These are phyloP conservation scores for Claviceps monticola DNA, from an alignment of 2,329 filamentous ascomycete species.

Conservation along the genomic window DNA sequence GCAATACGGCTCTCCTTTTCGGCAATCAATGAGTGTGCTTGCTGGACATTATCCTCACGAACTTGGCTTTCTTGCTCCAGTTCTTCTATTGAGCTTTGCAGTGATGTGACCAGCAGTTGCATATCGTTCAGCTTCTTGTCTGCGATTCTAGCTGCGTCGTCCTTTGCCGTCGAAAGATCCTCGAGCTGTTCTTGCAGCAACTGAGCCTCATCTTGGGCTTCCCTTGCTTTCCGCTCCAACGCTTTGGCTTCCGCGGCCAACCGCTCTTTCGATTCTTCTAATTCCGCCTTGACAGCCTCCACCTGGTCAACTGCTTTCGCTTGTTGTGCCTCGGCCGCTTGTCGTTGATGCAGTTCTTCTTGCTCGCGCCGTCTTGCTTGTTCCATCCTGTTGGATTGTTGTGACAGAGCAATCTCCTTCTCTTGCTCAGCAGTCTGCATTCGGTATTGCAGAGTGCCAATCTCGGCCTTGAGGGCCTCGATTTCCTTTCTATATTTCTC, in stretches of 20 bases:
- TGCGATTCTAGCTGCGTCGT: conserved; percentile 52
- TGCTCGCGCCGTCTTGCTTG: conserved; percentile 72
- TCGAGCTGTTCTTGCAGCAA: conserved; percentile 68
- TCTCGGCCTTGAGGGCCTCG: conserved; percentile 77
- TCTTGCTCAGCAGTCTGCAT: conserved; percentile 80
- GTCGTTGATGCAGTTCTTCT: conserved; percentile 60
- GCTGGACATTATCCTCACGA: conserved; percentile 42
- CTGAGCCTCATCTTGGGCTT: conserved; percentile 59
- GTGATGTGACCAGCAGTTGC: conserved; percentile 34
- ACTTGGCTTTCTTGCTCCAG: conserved; percentile 43
- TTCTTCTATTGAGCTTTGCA: conserved; percentile 38
- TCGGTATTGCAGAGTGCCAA: conserved; percentile 79
- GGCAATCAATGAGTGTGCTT: conserved; percentile 50
- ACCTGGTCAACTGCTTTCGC: conserved; percentile 34
- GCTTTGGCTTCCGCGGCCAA: conserved; percentile 45
- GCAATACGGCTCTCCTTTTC: conserved; percentile 60
- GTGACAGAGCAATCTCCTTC: conserved; percentile 62
- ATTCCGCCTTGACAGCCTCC: conserved; percentile 35
- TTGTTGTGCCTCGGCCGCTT: conserved; percentile 43
- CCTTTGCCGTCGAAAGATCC: conserved; percentile 48
- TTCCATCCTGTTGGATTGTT: conserved; percentile 72
- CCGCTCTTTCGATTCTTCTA: conserved; percentile 36
- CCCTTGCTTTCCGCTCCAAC: conserved; percentile 54
- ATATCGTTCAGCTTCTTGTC: conserved; percentile 43
- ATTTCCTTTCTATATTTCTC: conserved; percentile 42